A percentile compares a stretch with the other conserved stretches of the same genome.
Evolutionary conservation across 257 asterid species (phyloP).

Genomic region (Solanum chaucha): DNA sequence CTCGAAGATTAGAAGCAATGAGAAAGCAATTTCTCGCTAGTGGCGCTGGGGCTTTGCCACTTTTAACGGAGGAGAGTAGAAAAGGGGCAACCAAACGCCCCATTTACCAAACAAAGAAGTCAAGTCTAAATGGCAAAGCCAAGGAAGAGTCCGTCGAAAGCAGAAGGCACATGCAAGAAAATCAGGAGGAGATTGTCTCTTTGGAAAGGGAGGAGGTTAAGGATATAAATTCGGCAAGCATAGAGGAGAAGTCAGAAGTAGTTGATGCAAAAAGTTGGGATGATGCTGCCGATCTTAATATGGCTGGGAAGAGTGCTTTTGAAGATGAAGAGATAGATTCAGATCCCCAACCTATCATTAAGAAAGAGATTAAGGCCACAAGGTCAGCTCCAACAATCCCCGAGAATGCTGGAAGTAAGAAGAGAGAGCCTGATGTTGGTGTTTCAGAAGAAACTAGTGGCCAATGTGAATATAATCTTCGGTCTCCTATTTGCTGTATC

Average conservation of each 20-base stretch:
- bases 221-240: conserved; percentile 8
- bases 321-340: conserved; percentile 54
- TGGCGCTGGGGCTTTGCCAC: conserved; percentile 29
- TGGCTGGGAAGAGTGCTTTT: conserved; percentile 76
- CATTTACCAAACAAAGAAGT: conserved; percentile 60
- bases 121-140: conserved; percentile 53
- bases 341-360: no score
- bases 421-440: conserved; percentile 20
- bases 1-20: conserved; percentile 33
- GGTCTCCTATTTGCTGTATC: conserved; percentile 96
- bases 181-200: conserved; percentile 21
- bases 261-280: conserved; percentile 77
- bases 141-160: conserved; percentile 34
- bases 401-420: conserved; percentile 19
- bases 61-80: conserved; percentile 36
- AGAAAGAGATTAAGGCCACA: background rate
- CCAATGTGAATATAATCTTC: conserved; percentile 37
- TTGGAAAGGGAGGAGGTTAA: conserved; percentile 26
- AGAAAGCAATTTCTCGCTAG: conserved; percentile 50
- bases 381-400: background rate
- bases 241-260: conserved; percentile 22
- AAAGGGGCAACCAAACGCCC: conserved; percentile 61
- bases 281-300: conserved; percentile 59
- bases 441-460: conserved; percentile 17
- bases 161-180: conserved; percentile 19